These are phyloP conservation scores for Acanthamoeba sp. DNA, from an alignment of 208 protist species.

Conservation along the genomic window DNA sequence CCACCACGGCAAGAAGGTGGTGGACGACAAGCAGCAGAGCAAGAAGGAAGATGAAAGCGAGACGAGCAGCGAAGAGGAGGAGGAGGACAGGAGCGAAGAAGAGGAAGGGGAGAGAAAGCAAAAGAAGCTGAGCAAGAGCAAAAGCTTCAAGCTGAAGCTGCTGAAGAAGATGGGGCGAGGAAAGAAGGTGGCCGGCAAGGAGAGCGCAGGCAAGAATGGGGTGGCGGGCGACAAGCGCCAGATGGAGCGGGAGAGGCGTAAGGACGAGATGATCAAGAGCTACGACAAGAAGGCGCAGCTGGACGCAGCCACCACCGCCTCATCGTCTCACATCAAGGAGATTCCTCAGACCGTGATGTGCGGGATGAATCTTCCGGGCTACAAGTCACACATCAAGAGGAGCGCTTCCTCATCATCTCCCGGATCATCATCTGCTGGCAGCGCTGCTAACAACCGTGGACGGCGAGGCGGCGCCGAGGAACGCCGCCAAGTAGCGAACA, in stretches of 20 bases:
- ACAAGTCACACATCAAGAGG: constrained; percentile 1
- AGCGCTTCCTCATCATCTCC: neutral
- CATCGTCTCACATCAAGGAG: neutral
- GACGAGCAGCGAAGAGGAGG: neutral
- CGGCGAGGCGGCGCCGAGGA: neutral
- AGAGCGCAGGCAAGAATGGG: neutral
- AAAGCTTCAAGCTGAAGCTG: constrained; percentile 44
- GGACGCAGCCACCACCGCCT: neutral
- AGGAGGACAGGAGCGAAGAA: neutral
- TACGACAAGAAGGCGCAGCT: constrained; percentile 14
- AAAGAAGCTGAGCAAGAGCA: neutral
- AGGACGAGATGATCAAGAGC: constrained; percentile 20
- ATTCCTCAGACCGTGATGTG: neutral
- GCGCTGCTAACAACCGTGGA: neutral
- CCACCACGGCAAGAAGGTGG: neutral
- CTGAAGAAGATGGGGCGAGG: neutral
- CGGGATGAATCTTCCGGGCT: constrained; percentile 20
- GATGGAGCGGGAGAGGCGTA: neutral
- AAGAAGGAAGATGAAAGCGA: neutral
- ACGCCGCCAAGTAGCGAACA: neutral
- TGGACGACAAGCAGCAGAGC: neutral
- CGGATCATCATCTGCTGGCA: neutral
- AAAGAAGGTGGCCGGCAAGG: neutral
- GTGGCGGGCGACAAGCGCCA: neutral
- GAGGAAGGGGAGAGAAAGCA: neutral